These are phyloP conservation scores for Trypanosoma lewisi DNA, from an alignment of 208 protist species.

Conservation along the genomic window DNA sequence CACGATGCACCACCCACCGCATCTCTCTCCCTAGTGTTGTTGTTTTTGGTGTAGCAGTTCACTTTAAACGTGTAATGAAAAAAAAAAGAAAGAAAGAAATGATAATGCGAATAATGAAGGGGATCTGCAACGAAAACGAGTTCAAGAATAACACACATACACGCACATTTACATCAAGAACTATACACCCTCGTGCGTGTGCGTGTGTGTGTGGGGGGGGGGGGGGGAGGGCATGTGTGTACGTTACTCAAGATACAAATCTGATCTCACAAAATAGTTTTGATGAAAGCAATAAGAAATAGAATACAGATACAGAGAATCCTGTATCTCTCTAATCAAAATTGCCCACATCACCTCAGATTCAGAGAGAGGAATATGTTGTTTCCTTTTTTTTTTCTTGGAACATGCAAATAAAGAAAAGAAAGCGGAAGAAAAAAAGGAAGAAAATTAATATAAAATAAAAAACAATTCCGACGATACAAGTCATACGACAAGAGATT, in stretches of 20 bases:
- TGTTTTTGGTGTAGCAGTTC: not conserved
- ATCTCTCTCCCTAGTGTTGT: not conserved
- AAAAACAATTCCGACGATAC: slow-evolving; percentile 9
- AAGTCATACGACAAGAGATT: not conserved
- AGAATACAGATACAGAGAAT: not conserved
- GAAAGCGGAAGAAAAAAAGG: slow-evolving; percentile 14
- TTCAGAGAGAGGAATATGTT: not conserved
- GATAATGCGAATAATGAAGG: no score
- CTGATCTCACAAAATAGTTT: no score
- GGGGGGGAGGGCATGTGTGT: no score
- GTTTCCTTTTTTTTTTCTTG: not conserved
- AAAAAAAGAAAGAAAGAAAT: no score
- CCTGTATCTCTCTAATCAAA: not conserved
- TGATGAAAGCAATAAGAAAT: not conserved
- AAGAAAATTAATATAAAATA: slow-evolving; percentile 15
- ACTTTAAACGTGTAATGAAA: not conserved
- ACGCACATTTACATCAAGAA: no score
- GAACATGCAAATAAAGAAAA: slow-evolving; percentile 22
- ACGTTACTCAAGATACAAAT: no score
- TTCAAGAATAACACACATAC: no score
- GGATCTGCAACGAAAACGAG: no score
- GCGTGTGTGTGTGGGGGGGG: no score
- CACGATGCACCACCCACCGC: not conserved
- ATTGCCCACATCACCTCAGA: no score
- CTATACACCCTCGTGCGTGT: no score